Conservation (phyloP, 139 green algal species). For the Chlorella vulgaris region DNA sequence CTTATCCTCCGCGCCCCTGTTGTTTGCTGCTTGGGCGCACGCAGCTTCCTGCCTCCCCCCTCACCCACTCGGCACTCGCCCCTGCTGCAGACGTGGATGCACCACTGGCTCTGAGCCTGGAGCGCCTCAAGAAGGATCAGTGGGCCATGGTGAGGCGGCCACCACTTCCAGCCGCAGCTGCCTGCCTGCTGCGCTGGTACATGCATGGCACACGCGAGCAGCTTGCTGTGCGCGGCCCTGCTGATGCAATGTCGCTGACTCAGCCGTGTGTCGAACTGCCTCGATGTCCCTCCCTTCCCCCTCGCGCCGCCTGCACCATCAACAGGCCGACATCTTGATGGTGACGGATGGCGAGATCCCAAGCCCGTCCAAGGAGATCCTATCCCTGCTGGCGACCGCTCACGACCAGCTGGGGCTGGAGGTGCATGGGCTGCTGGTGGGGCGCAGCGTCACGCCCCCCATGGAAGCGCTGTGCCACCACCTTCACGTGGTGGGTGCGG, state of each 20-base stretch:
- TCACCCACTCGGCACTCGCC: not conserved
- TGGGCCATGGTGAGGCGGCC: conserved; percentile 67
- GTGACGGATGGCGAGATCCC: conserved; percentile 93
- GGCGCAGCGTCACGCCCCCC: conserved; percentile 55
- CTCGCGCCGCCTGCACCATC: not conserved
- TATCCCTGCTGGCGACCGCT: conserved; percentile 41
- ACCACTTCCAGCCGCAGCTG: not conserved
- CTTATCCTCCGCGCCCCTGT: too few species aligned
- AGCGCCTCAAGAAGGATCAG: conserved; percentile 67
- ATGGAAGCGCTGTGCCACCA: conserved; percentile 85
- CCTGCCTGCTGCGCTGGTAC: not conserved
- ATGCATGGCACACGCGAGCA: too few species aligned
- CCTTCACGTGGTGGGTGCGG: conserved; percentile 71
- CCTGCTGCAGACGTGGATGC: conserved; percentile 75
- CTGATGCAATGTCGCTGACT: too few species aligned
- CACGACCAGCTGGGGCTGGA: conserved; percentile 73
- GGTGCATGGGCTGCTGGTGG: conserved; percentile 89
- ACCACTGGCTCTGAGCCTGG: conserved; percentile 78
- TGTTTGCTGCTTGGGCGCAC: too few species aligned
- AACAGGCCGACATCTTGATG: conserved; percentile 59
- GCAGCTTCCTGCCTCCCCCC: too few species aligned
- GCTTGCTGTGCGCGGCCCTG: too few species aligned
- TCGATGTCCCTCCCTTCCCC: too few species aligned
- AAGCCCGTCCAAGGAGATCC: conserved; percentile 58
- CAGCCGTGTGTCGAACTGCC: too few species aligned